Percentiles rank a stretch among this genome's conserved stretches.
phyloP scores from a whole-genome alignment of 768 basidiomycete genomes.

The Podaxis sp. region DNA sequence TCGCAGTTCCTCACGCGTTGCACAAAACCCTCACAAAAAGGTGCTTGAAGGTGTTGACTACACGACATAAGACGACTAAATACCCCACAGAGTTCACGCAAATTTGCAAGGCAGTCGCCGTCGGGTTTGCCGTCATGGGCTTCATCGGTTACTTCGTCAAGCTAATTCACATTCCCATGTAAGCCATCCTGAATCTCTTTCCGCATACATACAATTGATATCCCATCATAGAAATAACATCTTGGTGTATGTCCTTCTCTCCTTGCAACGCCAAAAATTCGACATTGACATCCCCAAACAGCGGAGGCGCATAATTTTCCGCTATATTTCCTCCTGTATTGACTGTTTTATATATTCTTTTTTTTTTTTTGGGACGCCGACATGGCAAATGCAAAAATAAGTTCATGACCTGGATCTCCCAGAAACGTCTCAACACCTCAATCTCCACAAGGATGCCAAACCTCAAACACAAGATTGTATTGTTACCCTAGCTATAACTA shows the following conservation, averaged over 20 bases:
- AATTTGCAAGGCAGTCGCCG: constrained; percentile 94
- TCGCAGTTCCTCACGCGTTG: constrained; percentile 91
- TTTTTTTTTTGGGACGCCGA: constrained; percentile 1
- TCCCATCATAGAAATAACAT: constrained; percentile 81
- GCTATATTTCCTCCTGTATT: constrained; percentile 28
- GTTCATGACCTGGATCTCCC: too few relatives aligned
- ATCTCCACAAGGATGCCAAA: background rate
- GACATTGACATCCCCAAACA: constrained; percentile 35
- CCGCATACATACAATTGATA: constrained; percentile 1
- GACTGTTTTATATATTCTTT: constrained; percentile 15
- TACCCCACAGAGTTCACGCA: constrained; percentile 79
- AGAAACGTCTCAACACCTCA: background rate
- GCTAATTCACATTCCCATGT: constrained; percentile 98
- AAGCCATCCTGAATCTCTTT: constrained; percentile 34
- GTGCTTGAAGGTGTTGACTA: constrained; percentile 36
- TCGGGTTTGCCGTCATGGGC: constrained; percentile 98
- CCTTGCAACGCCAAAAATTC: background rate
- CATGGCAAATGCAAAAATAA: background rate
- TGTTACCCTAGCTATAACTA: constrained; percentile 7
- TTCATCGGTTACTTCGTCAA: constrained; percentile 99
- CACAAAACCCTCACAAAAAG: constrained; percentile 96
- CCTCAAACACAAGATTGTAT: background rate
- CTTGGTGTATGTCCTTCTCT: constrained; percentile 79
- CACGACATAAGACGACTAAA: background rate
- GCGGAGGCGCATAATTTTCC: constrained; percentile 68